Base-by-base conservation (phyloP, 768 basidiomycete genomes). In the Hypholoma fasciculare region DNA sequence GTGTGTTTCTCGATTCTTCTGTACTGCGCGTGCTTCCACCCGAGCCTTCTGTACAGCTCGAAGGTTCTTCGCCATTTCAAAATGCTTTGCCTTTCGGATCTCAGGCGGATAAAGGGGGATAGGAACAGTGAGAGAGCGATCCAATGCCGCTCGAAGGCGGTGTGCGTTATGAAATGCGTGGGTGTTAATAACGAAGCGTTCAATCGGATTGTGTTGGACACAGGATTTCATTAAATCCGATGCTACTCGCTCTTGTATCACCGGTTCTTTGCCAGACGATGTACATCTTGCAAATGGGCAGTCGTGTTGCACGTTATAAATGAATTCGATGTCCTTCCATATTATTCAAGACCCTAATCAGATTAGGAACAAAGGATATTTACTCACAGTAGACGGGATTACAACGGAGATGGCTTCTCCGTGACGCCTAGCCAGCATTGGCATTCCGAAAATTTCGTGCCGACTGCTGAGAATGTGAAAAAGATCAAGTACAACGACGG, bases 241-340 rank as follows among this genome's bases (percentile, higher is more conserved):
- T 48, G 57, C 55, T 7, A 57, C 39, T 34, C 55, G 50, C 37
- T 63, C 62, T 34, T 63, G 62, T 13, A 58, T 59, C 2, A 64
- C 14, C 3, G 26, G 36, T 42, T 51, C 34, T 30, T 55, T 60
- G n/a, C 65, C 63, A 23, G 57, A 59, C 50, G 54, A 46, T 1
- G 47, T 63, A 54, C 67, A 68, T 36, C 54, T 40, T 30, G 61
- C 60, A 11, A 46, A 27, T 20, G 44, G 58, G 50, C 67, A 68
- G 49, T 68, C 61, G 26, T 68, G 67, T 48, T 68, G 67, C 13
- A 59, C 63, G 60, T 69, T 69, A 48, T 59, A 66, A 9, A 52
- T 8, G 27, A 65, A 67, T 16, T 60, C 42, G 9, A 65, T 60
- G 36, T 34, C 59, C 65, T 66, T 37, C 39, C 19, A 40, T 51